Evolutionary conservation across 768 basidiomycete genomes (phyloP), one percentile per base, ranked within the genome.

Genomic region (Suillus subluteus): DNA sequence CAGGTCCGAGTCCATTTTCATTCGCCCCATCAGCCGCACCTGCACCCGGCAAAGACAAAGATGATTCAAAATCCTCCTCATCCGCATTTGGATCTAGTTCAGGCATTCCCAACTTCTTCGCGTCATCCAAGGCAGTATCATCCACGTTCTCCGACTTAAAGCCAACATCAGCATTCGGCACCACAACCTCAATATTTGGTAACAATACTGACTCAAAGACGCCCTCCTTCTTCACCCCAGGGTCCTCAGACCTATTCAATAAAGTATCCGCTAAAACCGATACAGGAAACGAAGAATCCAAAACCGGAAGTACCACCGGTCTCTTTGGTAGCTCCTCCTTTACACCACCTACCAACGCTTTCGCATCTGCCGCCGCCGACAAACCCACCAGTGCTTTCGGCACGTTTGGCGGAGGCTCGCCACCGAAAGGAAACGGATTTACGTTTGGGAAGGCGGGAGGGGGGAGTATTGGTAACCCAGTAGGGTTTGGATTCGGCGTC

Each of bases 391-490:
- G 70, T 66, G 41, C 65, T 41, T 80, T 79, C 62, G 66, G 70
- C 18, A 41, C 48, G 18, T 59, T 70, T 38, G 76, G 78, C 21
- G 72, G 70, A 30, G 71, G 70, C 55, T 73, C 76, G n/a, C 68
- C 67, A 13, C 68, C 73, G 1, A 78, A 72, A 69, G 62, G 71
- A 18, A 46, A 64, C 15, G 58, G 69, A 2, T 78, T 79, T 62
- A 41, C 69, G 2, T 77, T 79, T 38, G 78, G 76, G 46, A 78
- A 73, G 58, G 68, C 71, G 41, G 78, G 64, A 16, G 78, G 64
- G 13, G 87, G 87, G 63, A 86, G 82, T 69, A 81, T 89, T 23
- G 87, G 89, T 1, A 89, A 88, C 71, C 86, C 88, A 9, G 86
- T 89, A 9, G 88, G 88, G 6, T 90, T 90, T 68, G 82, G 81